Conservation (phyloP, 768 basidiomycete species). For the Asterophora lycoperdoides region DNA sequence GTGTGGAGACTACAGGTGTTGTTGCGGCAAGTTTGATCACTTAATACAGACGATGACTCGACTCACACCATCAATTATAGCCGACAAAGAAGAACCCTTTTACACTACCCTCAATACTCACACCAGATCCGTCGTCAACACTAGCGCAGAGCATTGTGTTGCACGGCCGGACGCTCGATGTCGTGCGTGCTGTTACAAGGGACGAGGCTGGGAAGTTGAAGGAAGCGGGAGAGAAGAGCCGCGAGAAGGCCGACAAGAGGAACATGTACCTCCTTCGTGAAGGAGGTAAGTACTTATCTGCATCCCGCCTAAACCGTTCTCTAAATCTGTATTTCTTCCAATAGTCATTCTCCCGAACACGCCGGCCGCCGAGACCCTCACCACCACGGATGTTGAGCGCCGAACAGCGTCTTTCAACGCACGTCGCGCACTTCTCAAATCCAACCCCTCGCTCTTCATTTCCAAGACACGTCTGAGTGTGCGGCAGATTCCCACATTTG, state of each 20-base stretch:
- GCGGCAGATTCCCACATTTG: conserved; percentile 88
- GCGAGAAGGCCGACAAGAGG: conserved; percentile 90
- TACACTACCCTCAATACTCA: conserved; percentile 81
- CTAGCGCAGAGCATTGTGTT: conserved; percentile 80
- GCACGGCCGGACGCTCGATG: conserved; percentile 90
- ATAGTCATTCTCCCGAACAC: conserved; percentile 88
- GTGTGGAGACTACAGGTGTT: conserved; percentile 55
- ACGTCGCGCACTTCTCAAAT: conserved; percentile 75
- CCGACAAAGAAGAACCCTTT: conserved; percentile 79
- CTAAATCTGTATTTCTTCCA: background rate
- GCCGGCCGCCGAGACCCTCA: conserved; percentile 68
- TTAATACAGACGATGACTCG: background rate
- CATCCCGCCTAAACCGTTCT: background rate
- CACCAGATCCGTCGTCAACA: conserved; percentile 87
- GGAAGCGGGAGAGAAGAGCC: conserved; percentile 78
- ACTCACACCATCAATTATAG: conserved; percentile 23
- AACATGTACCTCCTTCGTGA: conserved; percentile 95
- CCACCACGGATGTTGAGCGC: conserved; percentile 76
- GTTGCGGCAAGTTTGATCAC: conserved; percentile 23
- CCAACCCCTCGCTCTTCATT: conserved; percentile 92
- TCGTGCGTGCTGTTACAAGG: conserved; percentile 84
- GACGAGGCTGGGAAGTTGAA: conserved; percentile 85
- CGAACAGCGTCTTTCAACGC: conserved; percentile 84
- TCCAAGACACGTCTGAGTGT: conserved; percentile 92
- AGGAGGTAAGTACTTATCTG: conserved; percentile 64